Base-by-base conservation (phyloP, 768 basidiomycete species). In the Royoungia palumana region DNA sequence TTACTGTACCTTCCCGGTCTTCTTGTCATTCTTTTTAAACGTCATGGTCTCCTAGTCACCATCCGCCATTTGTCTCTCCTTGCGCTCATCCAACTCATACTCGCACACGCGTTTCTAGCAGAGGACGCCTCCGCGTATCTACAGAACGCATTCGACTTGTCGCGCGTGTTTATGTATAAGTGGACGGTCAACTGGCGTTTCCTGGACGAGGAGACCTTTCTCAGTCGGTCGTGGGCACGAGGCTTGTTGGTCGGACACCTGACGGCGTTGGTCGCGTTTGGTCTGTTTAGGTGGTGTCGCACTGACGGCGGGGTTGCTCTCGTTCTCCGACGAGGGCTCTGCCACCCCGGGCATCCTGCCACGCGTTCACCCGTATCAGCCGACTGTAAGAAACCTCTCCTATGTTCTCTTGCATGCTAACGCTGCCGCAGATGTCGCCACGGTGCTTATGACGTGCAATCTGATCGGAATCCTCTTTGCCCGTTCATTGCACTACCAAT, bases 101-200 rank as follows among this genome's bases (percentile, higher is more conserved):
- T 94, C 40, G 89, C 86, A 4, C 63, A 71, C 8, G 83, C 87
- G 6, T 96, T 93, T 73, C 70, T 94, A 38, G 66, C 72, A 35
- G 71, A 77, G 47, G 73, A 86, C 52, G 70, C 77, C 4, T 60
- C 70, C 61, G 75, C 81, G 19, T 99, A 99, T 67, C 57, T 91
- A 35, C 72, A 69, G 20, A 77, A 78, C 17, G 87, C 96, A 2
- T 99, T 95, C 64, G 85, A 98, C 62, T 74, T 99, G 47, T 82
- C 83, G 4, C 85, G 96, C 13, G 77, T 84, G 8, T 99, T 99
- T 70, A 69, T 96, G 25, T 96, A 89, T 68, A 84, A 89, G 64
- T 99, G 95, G 95, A 97, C 95, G 0, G 94, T 97, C 47, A 99
- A 98, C 63, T 99, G 96, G 96, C 80, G 93, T 38, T 87, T 95